Base-by-base conservation (phyloP, 2,329 filamentous ascomycete genomes). In the Blastomyces silverae region DNA sequence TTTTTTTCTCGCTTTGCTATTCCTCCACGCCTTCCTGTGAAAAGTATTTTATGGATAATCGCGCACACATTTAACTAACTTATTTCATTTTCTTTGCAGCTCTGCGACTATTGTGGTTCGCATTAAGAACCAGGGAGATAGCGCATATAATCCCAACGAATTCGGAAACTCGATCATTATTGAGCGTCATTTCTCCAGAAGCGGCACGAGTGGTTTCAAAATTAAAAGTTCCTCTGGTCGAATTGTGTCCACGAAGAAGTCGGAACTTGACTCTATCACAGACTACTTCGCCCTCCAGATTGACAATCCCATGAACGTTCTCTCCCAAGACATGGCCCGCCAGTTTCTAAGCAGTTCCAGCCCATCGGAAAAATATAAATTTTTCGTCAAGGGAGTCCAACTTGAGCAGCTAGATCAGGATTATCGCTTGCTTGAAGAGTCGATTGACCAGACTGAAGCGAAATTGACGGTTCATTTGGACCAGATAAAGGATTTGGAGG, bases 271-370 rank as follows among this genome's bases (percentile, higher is more conserved):
- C 69, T 90, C 96, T 69, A 93, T 99, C 59, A 88, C 91, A 53
- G 94, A 99, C 75, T 95, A 91, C 74, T 97, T 92, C 74, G 90
- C 89, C 53, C 81, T 99, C 53, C 93, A 97, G 75, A 91, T 99
- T 65, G 93, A 97, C 73, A 99, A 99, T 70, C 94, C 94, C 0
- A 88, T 99, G 80, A 97, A 95, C 66, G 90, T 97, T 7, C 82
- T 99, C 22, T 96, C 92, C 0, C 94, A 99, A 76, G 94, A 99
- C 74, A 92, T 92, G 76, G 94, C 94, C 13, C 87, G 94, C 13
- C 90, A 96, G 65, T 99, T 99, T 71, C 83, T 99, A 55, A 96
- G 93, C 72, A 85, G 88, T 46, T 93, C 94, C 15, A 89, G 87
- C 2, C 85, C 92, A 0, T 80, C 85, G 3, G 87, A 93, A 66